Conservation (phyloP, 148 eudicot genomes). For the Pouteria glomerata region DNA sequence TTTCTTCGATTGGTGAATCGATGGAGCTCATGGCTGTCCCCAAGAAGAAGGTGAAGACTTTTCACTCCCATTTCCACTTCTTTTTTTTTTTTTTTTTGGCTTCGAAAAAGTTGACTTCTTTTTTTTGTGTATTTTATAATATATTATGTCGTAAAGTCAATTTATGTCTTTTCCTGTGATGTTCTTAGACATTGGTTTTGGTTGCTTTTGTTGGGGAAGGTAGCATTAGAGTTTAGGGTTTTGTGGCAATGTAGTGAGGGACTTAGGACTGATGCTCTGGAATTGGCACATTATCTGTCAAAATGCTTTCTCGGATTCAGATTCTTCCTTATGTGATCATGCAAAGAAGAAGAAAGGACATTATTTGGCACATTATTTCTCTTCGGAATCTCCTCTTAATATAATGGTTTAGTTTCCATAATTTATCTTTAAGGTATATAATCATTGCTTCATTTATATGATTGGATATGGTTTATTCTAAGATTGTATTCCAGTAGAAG, state of each 20-base stretch:
- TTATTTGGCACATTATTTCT: too few relatives aligned
- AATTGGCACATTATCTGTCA: too few relatives aligned
- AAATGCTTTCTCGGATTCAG: too few relatives aligned
- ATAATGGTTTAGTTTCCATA: background rate
- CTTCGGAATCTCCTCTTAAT: too few relatives aligned
- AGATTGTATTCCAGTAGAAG: background rate
- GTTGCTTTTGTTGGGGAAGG: background rate
- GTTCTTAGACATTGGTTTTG: background rate
- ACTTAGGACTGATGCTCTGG: background rate
- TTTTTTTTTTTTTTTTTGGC: background rate
- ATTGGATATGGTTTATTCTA: background rate
- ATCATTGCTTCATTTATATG: background rate
- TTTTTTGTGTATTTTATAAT: background rate
- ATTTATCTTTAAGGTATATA: background rate
- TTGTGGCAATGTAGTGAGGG: background rate
- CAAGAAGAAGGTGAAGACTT: conserved; percentile 44
- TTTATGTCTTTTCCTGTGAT: background rate
- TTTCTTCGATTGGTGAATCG: conserved; percentile 36
- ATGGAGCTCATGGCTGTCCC: conserved; percentile 90
- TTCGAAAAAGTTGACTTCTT: too few relatives aligned
- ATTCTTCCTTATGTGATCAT: too few relatives aligned
- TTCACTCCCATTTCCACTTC: background rate
- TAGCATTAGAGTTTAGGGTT: background rate
- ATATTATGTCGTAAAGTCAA: background rate
- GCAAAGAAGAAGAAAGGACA: too few relatives aligned